These are phyloP conservation scores for Colletotrichum australisinense DNA, from an alignment of 2,329 filamentous ascomycete genomes.

Conservation along the genomic window DNA sequence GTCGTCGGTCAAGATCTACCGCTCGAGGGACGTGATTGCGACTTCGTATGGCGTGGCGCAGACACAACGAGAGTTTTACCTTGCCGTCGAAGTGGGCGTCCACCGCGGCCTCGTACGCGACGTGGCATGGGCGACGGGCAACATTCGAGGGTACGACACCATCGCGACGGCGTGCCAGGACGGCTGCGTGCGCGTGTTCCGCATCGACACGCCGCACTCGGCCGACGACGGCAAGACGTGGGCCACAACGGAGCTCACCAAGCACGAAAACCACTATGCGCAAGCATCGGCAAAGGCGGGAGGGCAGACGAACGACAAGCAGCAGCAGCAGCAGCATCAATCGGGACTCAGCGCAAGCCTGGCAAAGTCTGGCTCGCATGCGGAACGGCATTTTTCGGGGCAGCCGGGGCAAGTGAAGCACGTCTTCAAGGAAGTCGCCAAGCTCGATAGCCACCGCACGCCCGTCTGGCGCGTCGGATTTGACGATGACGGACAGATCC, in stretches of 20 bases:
- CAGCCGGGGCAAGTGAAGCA: conserved; percentile 76
- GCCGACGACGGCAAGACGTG: conserved; percentile 61
- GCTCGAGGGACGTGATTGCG: conserved; percentile 73
- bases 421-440: conserved; percentile 70
- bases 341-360: conserved; percentile 65
- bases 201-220: conserved; percentile 71
- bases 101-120: conserved; percentile 86
- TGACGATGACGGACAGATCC: conserved; percentile 75
- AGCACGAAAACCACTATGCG: conserved; percentile 40
- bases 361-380: conserved; percentile 59
- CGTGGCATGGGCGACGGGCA: conserved; percentile 92
- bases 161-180: conserved; percentile 95
- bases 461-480: conserved; percentile 83
- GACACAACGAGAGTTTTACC: conserved; percentile 83
- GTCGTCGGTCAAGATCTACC: conserved; percentile 84
- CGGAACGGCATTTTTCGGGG: conserved; percentile 64
- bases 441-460: conserved; percentile 74
- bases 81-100: conserved; percentile 79
- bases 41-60: conserved; percentile 61
- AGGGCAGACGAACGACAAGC: conserved; percentile 40
- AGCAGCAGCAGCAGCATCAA: conserved; percentile 50
- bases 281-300: conserved; percentile 24
- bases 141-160: conserved; percentile 89
- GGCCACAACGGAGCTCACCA: conserved; percentile 59
- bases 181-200: conserved; percentile 89